Base-by-base conservation (phyloP, 1,139 yeast genomes). In the Yamadazyma diddensiae region DNA sequence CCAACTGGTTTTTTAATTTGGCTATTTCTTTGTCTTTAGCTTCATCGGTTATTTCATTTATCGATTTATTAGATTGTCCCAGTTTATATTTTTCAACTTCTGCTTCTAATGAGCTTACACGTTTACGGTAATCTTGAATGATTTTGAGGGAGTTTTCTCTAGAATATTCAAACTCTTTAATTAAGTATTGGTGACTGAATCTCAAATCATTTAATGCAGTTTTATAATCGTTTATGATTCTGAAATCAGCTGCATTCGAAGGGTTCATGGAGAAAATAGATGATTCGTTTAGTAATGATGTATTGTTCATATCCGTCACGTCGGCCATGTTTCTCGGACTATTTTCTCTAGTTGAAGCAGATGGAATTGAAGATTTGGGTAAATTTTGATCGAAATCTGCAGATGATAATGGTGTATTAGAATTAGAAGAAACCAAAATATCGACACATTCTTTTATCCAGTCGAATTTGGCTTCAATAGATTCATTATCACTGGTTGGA, bases 151-250 rank as follows among this genome's bases (percentile, higher is more conserved):
- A 72, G 37, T 66, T 65, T 26, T 69, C 71, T 37, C 77, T 61
- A 22, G 80, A 77, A 38, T 75, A 70, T 43, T 77, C 81, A 42
- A 69, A 79, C 46, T 78, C 82, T 50, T 75, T 74, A 5, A 78
- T 62, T 32, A 79, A 60, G 49, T 77, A 79, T 41, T 73, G 76
- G 50, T 79, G 83, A 3, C 83, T 77, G 51, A 79, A 79, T 38
- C 79, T 73, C 36, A 79, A 61, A 47, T 79, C 86, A 36, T 65
- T 69, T 31, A 79, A 56, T 1, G 83, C 82, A 0, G 82, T 74
- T 42, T 65, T 71, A 47, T 75, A 64, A 31, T 69, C 77, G 18
- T 57, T 47, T 4, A 69, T 34, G 8, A 59, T 49, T 44, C 60
- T 63, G 15, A 53, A 53, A 12, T 47, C 47, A 14, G 49, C 50